Conservation (phyloP, 2,329 filamentous ascomycete species). For the Fusarium cyanostomum region DNA sequence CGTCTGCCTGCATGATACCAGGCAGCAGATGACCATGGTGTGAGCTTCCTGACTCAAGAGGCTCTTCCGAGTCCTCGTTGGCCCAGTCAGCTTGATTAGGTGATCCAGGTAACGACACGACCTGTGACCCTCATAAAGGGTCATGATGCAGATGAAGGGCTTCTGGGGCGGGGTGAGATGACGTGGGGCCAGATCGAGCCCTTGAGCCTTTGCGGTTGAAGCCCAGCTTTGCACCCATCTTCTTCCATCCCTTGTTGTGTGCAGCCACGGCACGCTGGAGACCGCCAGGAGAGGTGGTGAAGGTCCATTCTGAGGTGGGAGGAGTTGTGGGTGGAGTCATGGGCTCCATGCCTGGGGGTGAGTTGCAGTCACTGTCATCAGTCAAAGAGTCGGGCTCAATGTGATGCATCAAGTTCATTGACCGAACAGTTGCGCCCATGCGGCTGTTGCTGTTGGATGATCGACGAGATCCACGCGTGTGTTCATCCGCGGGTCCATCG, state of each 20-base stretch:
- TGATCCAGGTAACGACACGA: slow-evolving; percentile 60
- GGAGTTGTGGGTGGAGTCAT: slow-evolving; percentile 81
- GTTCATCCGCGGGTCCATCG: slow-evolving; percentile 50
- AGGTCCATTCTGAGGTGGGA: slow-evolving; percentile 67
- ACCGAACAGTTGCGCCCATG: slow-evolving; percentile 46
- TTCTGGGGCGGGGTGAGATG: slow-evolving; percentile 54
- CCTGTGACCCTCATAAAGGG: slow-evolving; percentile 67
- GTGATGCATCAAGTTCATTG: slow-evolving; percentile 57
- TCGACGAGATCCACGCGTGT: slow-evolving; percentile 56
- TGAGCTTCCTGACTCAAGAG: slow-evolving; percentile 54
- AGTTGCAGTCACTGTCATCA: slow-evolving; percentile 73
- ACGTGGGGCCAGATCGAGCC: slow-evolving; percentile 55
- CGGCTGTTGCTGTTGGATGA: slow-evolving; percentile 46
- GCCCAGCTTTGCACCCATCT: slow-evolving; percentile 69
- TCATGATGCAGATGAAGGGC: slow-evolving; percentile 50
- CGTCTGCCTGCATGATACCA: slow-evolving; percentile 30
- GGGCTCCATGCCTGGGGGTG: slow-evolving; percentile 65
- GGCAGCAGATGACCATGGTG: slow-evolving; percentile 56
- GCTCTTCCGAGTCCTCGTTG: slow-evolving; percentile 25
- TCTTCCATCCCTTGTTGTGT: slow-evolving; percentile 70
- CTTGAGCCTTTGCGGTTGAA: slow-evolving; percentile 62
- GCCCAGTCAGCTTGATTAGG: slow-evolving; percentile 37
- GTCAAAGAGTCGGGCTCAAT: slow-evolving; percentile 62
- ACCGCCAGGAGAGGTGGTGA: slow-evolving; percentile 61
- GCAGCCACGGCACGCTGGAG: slow-evolving; percentile 64